Base-by-base conservation (phyloP, 2,329 filamentous ascomycete species). In the Aschersonia sp. region DNA sequence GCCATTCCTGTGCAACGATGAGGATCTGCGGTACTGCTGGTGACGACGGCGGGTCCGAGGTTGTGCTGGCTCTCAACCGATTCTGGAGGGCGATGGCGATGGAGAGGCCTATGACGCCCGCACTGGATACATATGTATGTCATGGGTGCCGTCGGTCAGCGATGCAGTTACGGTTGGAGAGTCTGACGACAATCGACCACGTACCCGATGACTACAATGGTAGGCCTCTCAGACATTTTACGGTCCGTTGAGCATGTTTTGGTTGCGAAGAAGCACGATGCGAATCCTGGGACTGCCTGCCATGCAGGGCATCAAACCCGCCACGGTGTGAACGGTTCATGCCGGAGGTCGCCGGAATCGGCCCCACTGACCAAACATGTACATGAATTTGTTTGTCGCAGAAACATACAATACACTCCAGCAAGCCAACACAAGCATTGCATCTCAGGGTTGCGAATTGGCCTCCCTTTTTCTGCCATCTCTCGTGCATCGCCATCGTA, bases 71-170 rank as follows among this genome's bases (percentile, higher is more conserved):
- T 6, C 48, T 45, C 22, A 57, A 43, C 0, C 52, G 44, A 10
- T 54, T 44, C 42, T 72, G 71, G 44, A 74, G 62, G 32, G 64
- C 64, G 14, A 75, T 55, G 43, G 73, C 73, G 42, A 63, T 61
- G 50, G 68, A 70, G 14, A 78, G 63, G 47, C 74, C 75, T 42
- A 70, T 71, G 37, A 78, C 67, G 22, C 75, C 75, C 53, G 73
- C 73, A 45, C 75, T 77, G 42, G 3, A 42, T 4, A 12, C 3
- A 3, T 22, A 22, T 22, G 22, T 22, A 22, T 22, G 22, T 22
- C 22, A n/a, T 42, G 0, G 7, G 22, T 14, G 5, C 7, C 7
- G 22, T 22, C 22, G 22, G 22, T 22, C 22, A 22, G 22, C 22
- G 22, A 22, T 22, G 22, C 22, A 22, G 22, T 22, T 22, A 2